A percentile compares a stretch with the other conserved stretches of the same genome.
Evolutionary conservation across 176 grass and related monocot genomes (phyloP).

Genomic region (Zoysia japonica): DNA sequence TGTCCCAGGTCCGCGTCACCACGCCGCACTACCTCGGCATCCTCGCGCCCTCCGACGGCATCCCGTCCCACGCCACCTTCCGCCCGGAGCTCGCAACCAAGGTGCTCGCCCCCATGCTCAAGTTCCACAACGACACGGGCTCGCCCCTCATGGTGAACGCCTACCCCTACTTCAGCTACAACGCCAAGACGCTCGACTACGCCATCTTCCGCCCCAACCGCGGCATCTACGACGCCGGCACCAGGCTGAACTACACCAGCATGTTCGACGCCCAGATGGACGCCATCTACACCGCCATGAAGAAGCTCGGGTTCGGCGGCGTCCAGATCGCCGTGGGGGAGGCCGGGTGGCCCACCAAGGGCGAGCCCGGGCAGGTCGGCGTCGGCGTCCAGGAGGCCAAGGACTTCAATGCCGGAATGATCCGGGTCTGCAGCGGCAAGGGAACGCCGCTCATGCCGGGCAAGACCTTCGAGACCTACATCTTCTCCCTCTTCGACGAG

Average conservation of each 20-base stretch:
- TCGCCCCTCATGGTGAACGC: constrained; percentile 78
- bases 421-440: constrained; percentile 45
- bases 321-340: constrained; percentile 77
- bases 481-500: constrained; percentile 90
- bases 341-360: constrained; percentile 77
- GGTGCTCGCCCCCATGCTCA: constrained; percentile 72
- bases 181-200: constrained; percentile 50
- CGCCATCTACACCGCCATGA: constrained; percentile 75
- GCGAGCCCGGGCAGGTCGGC: constrained; percentile 60
- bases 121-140: constrained; percentile 54
- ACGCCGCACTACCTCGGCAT: constrained; percentile 86
- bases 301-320: constrained; percentile 54
- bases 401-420: constrained; percentile 73
- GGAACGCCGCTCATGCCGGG: constrained; percentile 77
- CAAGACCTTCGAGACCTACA: constrained; percentile 66
- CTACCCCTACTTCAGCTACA: constrained; percentile 94
- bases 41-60: constrained; percentile 55
- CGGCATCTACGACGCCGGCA: constrained; percentile 57
- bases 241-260: constrained; percentile 79
- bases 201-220: constrained; percentile 65
- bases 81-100: constrained; percentile 34
- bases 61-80: constrained; percentile 62
- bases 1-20: constrained; percentile 49
- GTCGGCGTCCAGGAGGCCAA: constrained; percentile 65
- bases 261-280: constrained; percentile 89